Evolutionary conservation across 352 stramenopile species (phyloP).

Genomic region (Phytophthora tentaculata): DNA sequence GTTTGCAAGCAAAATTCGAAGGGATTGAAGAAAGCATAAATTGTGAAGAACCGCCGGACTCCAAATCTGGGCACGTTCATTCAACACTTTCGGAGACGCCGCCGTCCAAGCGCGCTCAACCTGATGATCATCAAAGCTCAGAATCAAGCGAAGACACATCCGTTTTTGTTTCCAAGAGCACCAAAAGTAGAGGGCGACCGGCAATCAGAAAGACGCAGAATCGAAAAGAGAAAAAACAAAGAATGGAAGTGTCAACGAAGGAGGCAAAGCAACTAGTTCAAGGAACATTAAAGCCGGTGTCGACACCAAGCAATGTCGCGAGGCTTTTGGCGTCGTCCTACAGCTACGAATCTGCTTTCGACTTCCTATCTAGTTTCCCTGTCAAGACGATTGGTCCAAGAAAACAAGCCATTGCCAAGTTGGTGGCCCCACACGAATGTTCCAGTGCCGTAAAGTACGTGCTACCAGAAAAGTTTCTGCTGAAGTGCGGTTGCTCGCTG

Average conservation of each 20-base stretch:
- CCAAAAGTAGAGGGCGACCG: not conserved
- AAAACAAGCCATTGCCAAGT: not conserved
- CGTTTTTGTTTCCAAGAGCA: not conserved
- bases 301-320: not conserved
- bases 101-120: not conserved
- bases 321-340: not conserved
- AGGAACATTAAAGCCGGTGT: not conserved
- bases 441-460: not conserved
- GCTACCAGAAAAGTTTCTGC: not conserved
- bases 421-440: not conserved
- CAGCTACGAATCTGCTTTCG: not conserved
- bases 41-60: not conserved
- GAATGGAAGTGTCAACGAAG: not conserved
- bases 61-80: not conserved
- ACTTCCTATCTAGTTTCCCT: not conserved
- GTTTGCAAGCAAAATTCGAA: not conserved
- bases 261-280: constrained; percentile 12
- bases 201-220: not conserved
- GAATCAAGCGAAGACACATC: not conserved
- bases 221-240: constrained; percentile 3
- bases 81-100: too few relatives aligned
- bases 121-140: not conserved
- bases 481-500: not conserved
- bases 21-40: not conserved
- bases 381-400: not conserved